Evolutionary conservation across 768 basidiomycete species (phyloP).

Genomic region (Kwoniella mangroviensis): DNA sequence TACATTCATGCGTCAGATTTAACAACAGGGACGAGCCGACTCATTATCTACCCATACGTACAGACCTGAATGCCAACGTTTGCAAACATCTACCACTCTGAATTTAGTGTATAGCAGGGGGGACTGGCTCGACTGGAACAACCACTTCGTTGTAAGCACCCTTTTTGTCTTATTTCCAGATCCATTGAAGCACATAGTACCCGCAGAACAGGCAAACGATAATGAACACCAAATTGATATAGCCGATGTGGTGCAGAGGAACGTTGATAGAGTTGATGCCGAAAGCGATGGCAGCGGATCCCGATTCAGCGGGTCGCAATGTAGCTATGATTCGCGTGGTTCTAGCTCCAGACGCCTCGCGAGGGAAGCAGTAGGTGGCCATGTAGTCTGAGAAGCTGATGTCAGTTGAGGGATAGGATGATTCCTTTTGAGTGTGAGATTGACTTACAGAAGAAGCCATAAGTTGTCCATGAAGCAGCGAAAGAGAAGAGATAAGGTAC

Average conservation of each 20-base stretch:
- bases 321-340: constrained; percentile 21
- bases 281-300: constrained; percentile 21
- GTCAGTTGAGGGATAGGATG: not conserved
- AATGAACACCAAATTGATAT: constrained; percentile 26
- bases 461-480: constrained; percentile 13
- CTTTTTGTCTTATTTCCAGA: constrained; percentile 21
- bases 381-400: constrained; percentile 1
- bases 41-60: too few species aligned
- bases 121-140: not conserved
- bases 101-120: too few species aligned
- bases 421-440: not conserved
- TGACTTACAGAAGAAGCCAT: constrained; percentile 16
- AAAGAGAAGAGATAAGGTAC: constrained; percentile 9
- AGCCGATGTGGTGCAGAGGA: constrained; percentile 14
- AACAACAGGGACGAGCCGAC: too few species aligned
- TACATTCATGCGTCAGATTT: too few species aligned
- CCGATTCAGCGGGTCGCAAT: constrained; percentile 21
- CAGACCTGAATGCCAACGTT: too few species aligned
- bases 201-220: constrained; percentile 25
- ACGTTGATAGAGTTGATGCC: constrained; percentile 21
- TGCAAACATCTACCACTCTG: too few species aligned
- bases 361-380: constrained; percentile 17
- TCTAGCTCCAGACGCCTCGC: constrained; percentile 10
- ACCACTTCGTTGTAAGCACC: constrained; percentile 17
- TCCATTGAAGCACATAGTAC: constrained; percentile 21